phyloP scores from a whole-genome alignment of 2,329 filamentous ascomycete genomes.

The Tricladium varicosporioides region DNA sequence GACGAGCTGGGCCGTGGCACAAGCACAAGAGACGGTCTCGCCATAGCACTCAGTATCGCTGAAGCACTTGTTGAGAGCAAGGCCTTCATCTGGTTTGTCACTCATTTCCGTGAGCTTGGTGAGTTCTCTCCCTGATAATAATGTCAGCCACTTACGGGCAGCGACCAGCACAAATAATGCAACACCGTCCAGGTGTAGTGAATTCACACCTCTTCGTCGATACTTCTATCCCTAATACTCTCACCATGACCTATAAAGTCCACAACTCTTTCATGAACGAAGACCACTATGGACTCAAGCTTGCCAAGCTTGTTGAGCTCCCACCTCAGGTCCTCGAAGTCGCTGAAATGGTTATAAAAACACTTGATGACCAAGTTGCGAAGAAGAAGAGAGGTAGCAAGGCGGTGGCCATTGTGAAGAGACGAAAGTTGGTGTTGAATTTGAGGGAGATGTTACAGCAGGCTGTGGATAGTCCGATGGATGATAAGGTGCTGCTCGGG shows the following conservation, averaged over 20 bases:
- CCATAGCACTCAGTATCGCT: slow-evolving; percentile 85
- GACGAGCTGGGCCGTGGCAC: slow-evolving; percentile 93
- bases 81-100: slow-evolving; percentile 87
- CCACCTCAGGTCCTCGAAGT: slow-evolving; percentile 64
- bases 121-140: slow-evolving; percentile 19
- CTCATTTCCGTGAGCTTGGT: slow-evolving; percentile 81
- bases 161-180: slow-evolving; percentile 63
- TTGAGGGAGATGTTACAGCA: slow-evolving; percentile 72
- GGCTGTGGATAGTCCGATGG: slow-evolving; percentile 62
- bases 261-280: slow-evolving; percentile 68
- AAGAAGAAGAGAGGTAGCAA: slow-evolving; percentile 58
- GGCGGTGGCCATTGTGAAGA: slow-evolving; percentile 56
- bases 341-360: slow-evolving; percentile 64
- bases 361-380: slow-evolving; percentile 57
- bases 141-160: background rate
- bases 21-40: slow-evolving; percentile 81
- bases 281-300: slow-evolving; percentile 77
- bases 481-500: slow-evolving; percentile 57
- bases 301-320: slow-evolving; percentile 74
- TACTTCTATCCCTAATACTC: slow-evolving; percentile 53
- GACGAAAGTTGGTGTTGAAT: slow-evolving; percentile 70
- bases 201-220: slow-evolving; percentile 80
- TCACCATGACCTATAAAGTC: slow-evolving; percentile 88
- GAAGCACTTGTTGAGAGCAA: slow-evolving; percentile 80
- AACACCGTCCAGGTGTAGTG: slow-evolving; percentile 73